Evolutionary conservation across 306 rosid genomes (phyloP), one percentile per base, ranked within the genome.

Genomic region (Dryas alaskensis): DNA sequence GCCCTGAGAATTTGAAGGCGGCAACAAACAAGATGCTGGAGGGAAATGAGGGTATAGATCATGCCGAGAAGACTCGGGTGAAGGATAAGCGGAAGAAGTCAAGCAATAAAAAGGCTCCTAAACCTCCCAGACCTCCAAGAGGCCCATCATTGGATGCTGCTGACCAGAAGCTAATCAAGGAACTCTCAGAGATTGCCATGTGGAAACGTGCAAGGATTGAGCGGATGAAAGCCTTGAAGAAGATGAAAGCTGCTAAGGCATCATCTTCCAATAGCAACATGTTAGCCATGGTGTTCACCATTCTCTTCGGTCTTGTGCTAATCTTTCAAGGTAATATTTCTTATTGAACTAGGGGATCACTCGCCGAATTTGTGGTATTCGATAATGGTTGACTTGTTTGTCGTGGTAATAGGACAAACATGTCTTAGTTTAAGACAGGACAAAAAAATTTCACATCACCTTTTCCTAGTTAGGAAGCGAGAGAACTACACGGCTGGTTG

Each of bases 71-170:
- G 79, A 75, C 78, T 25, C 60, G 64, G 3, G 73, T 16, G 40
- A 92, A 89, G 89, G 97, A 86, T 72, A 94, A 90, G 73, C 85
- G 77, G n/a, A 92, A 92, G 60, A 94, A 90, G 76, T 80, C 74
- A 0, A 69, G 85, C 86, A 86, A 87, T 67, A 90, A 87, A 71
- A 95, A 90, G 76, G 70, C 98, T 64, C 73, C 81, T 9, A 94
- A 87, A 65, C 99, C 99, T 66, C 99, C 99, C n/a, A 89, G 99
- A 63, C 92, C 98, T 66, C 98, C 97, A 4, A 86, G 78, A 71
- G 90, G 89, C 37, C 96, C 96, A 2, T 87, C 97, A 3, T 37
- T 94, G 79, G 97, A 94, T 79, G 96, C 88, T 1, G 92, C 96
- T 6, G 97, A 94, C 57, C 84, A 76, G 27, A 94, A 89, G 86